phyloP scores from a whole-genome alignment of 2,329 filamentous ascomycete genomes.

The Elsinoe fawcettii region DNA sequence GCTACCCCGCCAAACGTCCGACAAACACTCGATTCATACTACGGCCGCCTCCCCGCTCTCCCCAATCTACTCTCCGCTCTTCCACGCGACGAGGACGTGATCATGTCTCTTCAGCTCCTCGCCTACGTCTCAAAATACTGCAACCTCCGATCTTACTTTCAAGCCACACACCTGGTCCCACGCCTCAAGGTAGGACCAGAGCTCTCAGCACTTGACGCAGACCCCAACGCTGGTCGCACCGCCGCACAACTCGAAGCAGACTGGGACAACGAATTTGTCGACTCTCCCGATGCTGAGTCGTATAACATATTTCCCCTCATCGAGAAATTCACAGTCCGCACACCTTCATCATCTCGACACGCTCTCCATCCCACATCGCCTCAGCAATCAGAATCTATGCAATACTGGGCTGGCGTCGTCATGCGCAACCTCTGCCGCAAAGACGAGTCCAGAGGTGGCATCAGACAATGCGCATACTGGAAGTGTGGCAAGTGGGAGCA shows the following conservation, averaged over 20 bases:
- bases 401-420: slow-evolving; percentile 98
- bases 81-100: slow-evolving; percentile 92
- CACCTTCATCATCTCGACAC: slow-evolving; percentile 52
- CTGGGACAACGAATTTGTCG: slow-evolving; percentile 78
- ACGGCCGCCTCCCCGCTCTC: slow-evolving; percentile 23
- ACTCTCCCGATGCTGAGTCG: slow-evolving; percentile 25
- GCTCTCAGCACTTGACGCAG: slow-evolving; percentile 66
- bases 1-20: slow-evolving; percentile 68
- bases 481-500: slow-evolving; percentile 98
- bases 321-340: slow-evolving; percentile 90
- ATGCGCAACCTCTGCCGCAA: slow-evolving; percentile 99
- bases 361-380: slow-evolving; percentile 44
- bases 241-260: slow-evolving; percentile 59
- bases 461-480: slow-evolving; percentile 95
- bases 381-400: slow-evolving; percentile 65
- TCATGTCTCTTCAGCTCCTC: slow-evolving; percentile 94
- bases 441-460: slow-evolving; percentile 88
- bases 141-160: slow-evolving; percentile 90
- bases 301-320: slow-evolving; percentile 92
- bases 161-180: slow-evolving; percentile 87
- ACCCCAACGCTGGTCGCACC: slow-evolving; percentile 35
- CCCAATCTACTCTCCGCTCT: slow-evolving; percentile 77
- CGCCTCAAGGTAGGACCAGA: slow-evolving; percentile 84
- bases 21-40: slow-evolving; percentile 41
- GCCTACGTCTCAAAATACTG: slow-evolving; percentile 99